A percentile compares a stretch with the other conserved stretches of the same genome.
phyloP scores from a whole-genome alignment of 2,329 filamentous ascomycete species.

The Pseudogymnoascus sp. region DNA sequence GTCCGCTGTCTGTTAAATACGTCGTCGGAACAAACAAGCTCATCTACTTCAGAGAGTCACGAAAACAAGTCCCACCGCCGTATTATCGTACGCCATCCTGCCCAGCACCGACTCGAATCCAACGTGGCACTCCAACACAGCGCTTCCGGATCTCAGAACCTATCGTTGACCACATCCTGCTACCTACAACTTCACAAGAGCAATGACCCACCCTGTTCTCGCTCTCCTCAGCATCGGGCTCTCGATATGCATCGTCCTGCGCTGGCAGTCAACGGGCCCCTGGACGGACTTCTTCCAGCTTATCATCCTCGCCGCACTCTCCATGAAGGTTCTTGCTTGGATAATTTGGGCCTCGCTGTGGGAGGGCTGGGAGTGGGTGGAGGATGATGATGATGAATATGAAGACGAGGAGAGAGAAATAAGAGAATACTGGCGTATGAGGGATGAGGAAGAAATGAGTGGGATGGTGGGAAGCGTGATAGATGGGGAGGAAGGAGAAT shows the following conservation, averaged over 20 bases:
- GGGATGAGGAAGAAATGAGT: conserved; percentile 1
- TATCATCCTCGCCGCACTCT: background rate
- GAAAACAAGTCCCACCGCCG: background rate
- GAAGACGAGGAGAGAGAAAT: background rate
- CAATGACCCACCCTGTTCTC: background rate
- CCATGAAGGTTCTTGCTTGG: conserved; percentile 1
- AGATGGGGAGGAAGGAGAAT: background rate
- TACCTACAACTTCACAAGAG: background rate
- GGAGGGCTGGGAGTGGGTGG: conserved; percentile 2
- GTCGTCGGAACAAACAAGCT: background rate
- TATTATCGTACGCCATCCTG: background rate
- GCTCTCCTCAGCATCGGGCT: background rate
- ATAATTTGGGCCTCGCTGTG: background rate
- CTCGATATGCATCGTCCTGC: background rate
- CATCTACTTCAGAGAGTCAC: background rate
- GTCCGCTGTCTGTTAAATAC: background rate
- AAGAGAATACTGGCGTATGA: background rate
- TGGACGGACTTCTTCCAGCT: background rate
- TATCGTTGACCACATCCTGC: background rate
- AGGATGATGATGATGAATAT: background rate
- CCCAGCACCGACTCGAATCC: background rate
- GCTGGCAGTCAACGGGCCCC: background rate
- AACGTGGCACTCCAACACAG: background rate
- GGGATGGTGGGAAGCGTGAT: background rate
- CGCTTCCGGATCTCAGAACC: background rate